A percentile compares a stretch with the other conserved stretches of the same genome.
Conservation (phyloP, 352 stramenopile genomes). For the Pythium sp. region DNA sequence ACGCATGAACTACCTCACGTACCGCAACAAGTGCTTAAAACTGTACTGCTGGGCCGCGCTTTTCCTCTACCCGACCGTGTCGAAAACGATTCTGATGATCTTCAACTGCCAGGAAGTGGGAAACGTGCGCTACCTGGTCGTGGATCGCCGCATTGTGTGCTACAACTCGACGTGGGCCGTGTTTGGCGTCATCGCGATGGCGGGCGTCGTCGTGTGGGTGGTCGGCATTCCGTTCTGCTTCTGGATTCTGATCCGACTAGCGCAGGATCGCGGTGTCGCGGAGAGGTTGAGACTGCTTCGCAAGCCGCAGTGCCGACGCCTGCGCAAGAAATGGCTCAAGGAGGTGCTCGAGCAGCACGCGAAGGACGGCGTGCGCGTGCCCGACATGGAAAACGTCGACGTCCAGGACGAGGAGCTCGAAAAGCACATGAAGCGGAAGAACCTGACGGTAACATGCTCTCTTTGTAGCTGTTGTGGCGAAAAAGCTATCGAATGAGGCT, state of each 20-base stretch:
- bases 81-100: constrained; percentile 75
- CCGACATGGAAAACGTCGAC: constrained; percentile 48
- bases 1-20: constrained; percentile 82
- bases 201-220: constrained; percentile 67
- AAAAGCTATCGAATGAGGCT: background rate
- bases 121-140: constrained; percentile 52
- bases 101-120: constrained; percentile 81
- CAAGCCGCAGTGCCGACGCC: constrained; percentile 32
- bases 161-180: constrained; percentile 65
- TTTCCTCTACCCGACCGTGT: constrained; percentile 74
- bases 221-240: constrained; percentile 80
- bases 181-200: constrained; percentile 53
- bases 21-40: constrained; percentile 78
- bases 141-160: constrained; percentile 64
- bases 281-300: constrained; percentile 44
- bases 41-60: constrained; percentile 76
- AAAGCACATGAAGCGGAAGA: constrained; percentile 77
- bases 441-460: constrained; percentile 40
- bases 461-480: background rate
- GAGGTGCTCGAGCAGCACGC: constrained; percentile 50
- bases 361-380: constrained; percentile 41
- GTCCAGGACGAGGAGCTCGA: constrained; percentile 65
- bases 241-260: constrained; percentile 64
- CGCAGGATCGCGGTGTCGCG: constrained; percentile 53
- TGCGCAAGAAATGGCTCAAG: constrained; percentile 64